Conservation (phyloP, 371 early-diverging fungal species). For the Chytridium lagenaria region DNA sequence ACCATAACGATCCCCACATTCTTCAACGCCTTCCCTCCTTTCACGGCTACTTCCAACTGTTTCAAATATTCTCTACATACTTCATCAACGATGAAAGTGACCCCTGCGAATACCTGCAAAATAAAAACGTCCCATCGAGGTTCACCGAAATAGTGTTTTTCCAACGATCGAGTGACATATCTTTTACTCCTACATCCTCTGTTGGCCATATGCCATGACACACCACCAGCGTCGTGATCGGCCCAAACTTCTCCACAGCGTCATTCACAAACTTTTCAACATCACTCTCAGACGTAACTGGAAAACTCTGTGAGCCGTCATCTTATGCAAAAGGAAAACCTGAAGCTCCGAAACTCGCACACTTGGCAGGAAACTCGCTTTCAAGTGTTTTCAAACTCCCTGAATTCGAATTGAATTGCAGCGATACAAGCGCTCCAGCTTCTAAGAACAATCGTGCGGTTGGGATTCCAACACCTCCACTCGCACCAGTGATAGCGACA, state of each 20-base stretch:
- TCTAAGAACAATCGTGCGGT: constrained; percentile 40
- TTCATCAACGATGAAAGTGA: background rate
- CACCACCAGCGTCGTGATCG: constrained; percentile 54
- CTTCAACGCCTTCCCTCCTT: constrained; percentile 20
- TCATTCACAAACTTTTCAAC: constrained; percentile 29
- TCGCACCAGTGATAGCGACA: constrained; percentile 50
- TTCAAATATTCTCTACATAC: constrained; percentile 42
- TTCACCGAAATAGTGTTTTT: constrained; percentile 54
- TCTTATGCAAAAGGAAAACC: background rate
- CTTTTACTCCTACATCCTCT: constrained; percentile 50
- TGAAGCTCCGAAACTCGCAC: background rate
- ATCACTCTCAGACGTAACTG: constrained; percentile 40
- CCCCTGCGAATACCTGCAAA: constrained; percentile 35
- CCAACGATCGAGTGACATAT: constrained; percentile 58
- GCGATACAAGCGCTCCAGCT: constrained; percentile 51
- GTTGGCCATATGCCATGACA: constrained; percentile 63
- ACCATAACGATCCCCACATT: constrained; percentile 52
- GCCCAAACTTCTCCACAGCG: constrained; percentile 41
- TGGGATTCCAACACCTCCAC: constrained; percentile 48
- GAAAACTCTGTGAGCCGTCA: background rate
- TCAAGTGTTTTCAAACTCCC: constrained; percentile 36
- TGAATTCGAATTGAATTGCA: constrained; percentile 53
- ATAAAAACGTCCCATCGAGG: constrained; percentile 58
- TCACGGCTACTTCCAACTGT: constrained; percentile 46
- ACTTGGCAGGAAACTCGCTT: constrained; percentile 27